phyloP scores from a whole-genome alignment of 1,139 yeast genomes.

The Blastobotrys malaysiensis region DNA sequence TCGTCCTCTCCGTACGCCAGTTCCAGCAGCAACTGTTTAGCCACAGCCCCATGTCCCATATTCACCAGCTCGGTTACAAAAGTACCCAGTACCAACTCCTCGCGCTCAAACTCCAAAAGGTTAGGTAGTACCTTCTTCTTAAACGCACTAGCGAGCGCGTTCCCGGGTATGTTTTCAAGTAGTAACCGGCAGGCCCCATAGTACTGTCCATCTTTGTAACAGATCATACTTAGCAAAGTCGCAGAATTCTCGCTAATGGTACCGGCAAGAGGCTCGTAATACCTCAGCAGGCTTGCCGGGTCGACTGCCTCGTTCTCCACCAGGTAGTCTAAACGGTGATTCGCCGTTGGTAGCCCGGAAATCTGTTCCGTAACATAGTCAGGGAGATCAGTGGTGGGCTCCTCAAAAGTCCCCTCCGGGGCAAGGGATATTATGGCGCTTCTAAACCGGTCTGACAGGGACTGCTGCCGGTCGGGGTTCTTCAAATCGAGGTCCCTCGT shows the following conservation, averaged over 20 bases:
- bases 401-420: conserved; percentile 3
- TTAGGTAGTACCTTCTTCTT: conserved; percentile 13
- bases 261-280: conserved; percentile 11
- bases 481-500: not conserved
- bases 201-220: conserved; percentile 13
- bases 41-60: conserved; percentile 10
- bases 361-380: not conserved
- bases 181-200: conserved; percentile 10
- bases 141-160: conserved; percentile 8
- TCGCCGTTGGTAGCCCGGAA: not conserved
- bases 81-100: conserved; percentile 15
- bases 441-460: conserved; percentile 11
- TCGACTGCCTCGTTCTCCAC: conserved; percentile 4
- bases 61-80: conserved; percentile 13
- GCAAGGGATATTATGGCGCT: conserved; percentile 11
- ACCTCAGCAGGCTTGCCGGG: conserved; percentile 2
- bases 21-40: conserved; percentile 14
- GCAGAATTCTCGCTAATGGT: conserved; percentile 9
- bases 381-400: not conserved
- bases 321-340: conserved; percentile 3
- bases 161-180: conserved; percentile 12
- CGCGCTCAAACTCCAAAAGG: conserved; percentile 10
- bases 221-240: conserved; percentile 10
- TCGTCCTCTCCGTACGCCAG: conserved; percentile 9
- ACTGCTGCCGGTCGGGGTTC: conserved; percentile 1